Evolutionary conservation across 2,329 filamentous ascomycete genomes (phyloP).

Genomic region (Cladorrhinum sp.): DNA sequence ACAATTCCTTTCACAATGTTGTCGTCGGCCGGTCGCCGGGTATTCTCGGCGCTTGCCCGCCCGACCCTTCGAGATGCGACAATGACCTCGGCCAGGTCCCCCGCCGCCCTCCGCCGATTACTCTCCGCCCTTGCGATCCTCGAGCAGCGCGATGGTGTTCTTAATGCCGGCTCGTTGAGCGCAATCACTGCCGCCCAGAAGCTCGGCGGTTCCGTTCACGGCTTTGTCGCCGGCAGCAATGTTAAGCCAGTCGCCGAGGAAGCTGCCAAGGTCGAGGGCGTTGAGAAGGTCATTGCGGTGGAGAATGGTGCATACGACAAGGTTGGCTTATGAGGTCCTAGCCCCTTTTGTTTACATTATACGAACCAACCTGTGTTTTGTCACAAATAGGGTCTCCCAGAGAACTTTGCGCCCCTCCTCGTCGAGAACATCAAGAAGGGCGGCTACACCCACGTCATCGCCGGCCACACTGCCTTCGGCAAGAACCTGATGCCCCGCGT

Average conservation of each 20-base stretch:
- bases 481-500: slow-evolving; percentile 92
- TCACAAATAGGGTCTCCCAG: slow-evolving; percentile 68
- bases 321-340: slow-evolving; percentile 44
- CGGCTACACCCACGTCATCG: slow-evolving; percentile 87
- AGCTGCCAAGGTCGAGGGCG: slow-evolving; percentile 81
- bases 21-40: slow-evolving; percentile 31
- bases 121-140: slow-evolving; percentile 87
- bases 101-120: slow-evolving; percentile 62
- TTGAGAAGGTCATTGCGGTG: slow-evolving; percentile 87
- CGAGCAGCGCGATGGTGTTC: slow-evolving; percentile 86
- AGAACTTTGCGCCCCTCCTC: slow-evolving; percentile 90
- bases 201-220: slow-evolving; percentile 80
- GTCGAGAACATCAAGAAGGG: slow-evolving; percentile 97
- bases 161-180: slow-evolving; percentile 78
- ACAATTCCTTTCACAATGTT: slow-evolving; percentile 21
- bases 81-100: slow-evolving; percentile 22
- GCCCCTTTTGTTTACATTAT: background rate
- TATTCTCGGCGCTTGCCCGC: slow-evolving; percentile 32
- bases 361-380: background rate
- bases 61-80: slow-evolving; percentile 20
- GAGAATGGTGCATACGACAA: slow-evolving; percentile 91
- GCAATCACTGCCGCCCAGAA: slow-evolving; percentile 83
- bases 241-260: slow-evolving; percentile 74
- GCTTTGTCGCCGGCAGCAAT: slow-evolving; percentile 78
- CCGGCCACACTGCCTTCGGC: slow-evolving; percentile 90